phyloP scores from a whole-genome alignment of 2,329 filamentous ascomycete species.

The Ascochyta rabiei region DNA sequence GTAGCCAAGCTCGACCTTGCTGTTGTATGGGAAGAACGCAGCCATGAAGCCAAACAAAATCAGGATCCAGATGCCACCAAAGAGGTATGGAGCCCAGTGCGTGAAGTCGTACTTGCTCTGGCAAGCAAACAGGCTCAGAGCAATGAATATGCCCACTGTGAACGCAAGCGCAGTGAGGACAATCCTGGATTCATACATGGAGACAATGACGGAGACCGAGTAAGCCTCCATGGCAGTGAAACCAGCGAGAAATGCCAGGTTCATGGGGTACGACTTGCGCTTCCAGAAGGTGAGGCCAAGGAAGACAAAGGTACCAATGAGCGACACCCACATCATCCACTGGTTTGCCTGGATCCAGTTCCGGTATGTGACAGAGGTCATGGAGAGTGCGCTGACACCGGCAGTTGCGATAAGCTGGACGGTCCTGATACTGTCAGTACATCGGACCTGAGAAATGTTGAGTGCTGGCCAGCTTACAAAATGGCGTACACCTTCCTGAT shows the following conservation, averaged over 20 bases:
- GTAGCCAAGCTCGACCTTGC: constrained; percentile 83
- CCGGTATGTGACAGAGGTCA: constrained; percentile 81
- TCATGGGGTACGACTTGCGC: constrained; percentile 79
- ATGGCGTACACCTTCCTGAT: constrained; percentile 98
- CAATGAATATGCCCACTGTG: constrained; percentile 71
- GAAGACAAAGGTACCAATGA: constrained; percentile 53
- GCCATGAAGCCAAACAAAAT: constrained; percentile 93
- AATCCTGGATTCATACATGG: constrained; percentile 82
- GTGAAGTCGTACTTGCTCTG: constrained; percentile 99
- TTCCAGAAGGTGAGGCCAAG: constrained; percentile 50
- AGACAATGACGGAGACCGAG: constrained; percentile 88
- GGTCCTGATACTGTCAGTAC: constrained; percentile 59
- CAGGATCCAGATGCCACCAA: constrained; percentile 86
- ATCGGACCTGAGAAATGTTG: not conserved
- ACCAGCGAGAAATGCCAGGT: constrained; percentile 86
- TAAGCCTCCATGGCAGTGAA: constrained; percentile 96
- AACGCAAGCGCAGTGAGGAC: constrained; percentile 90
- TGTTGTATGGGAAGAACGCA: constrained; percentile 84
- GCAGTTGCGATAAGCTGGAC: constrained; percentile 88
- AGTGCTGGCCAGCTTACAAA: constrained; percentile 60
- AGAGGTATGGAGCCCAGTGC: constrained; percentile 93
- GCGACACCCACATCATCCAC: constrained; percentile 84
- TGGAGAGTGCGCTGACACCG: constrained; percentile 79
- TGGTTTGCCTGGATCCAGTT: constrained; percentile 83
- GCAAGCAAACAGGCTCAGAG: constrained; percentile 81